phyloP scores from a whole-genome alignment of 495 filamentous ascomycete genomes.

The Neurospora sp. region DNA sequence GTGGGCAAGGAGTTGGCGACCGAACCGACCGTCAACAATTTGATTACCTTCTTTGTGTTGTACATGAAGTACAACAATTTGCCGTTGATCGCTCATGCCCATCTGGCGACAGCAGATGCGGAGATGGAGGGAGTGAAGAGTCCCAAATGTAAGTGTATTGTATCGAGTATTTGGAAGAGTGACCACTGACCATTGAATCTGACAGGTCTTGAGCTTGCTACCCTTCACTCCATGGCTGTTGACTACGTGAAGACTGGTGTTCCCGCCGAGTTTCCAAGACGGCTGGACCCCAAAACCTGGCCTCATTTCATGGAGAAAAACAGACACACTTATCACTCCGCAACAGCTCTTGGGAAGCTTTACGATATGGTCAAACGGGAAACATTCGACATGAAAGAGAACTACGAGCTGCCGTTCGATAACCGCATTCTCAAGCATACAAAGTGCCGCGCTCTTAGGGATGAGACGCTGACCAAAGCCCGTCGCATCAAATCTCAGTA shows the following conservation, averaged over 20 bases:
- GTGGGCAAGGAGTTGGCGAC: slow-evolving; percentile 30
- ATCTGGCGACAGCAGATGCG: slow-evolving; percentile 68
- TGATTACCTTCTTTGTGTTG: slow-evolving; percentile 76
- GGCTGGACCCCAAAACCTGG: slow-evolving; percentile 50
- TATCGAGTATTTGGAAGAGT: slow-evolving; percentile 6
- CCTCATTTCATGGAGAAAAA: slow-evolving; percentile 91
- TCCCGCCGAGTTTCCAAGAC: slow-evolving; percentile 54
- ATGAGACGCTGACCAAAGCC: slow-evolving; percentile 46
- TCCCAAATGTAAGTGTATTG: slow-evolving; percentile 41
- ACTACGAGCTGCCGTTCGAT: slow-evolving; percentile 64
- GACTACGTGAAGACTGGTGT: slow-evolving; percentile 89
- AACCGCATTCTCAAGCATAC: slow-evolving; percentile 52
- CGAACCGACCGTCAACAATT: slow-evolving; percentile 47
- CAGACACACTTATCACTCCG: slow-evolving; percentile 51
- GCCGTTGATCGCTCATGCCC: slow-evolving; percentile 68
- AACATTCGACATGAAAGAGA: slow-evolving; percentile 56
- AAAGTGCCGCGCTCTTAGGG: slow-evolving; percentile 21
- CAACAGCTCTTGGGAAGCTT: slow-evolving; percentile 67
- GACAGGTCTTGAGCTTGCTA: slow-evolving; percentile 55
- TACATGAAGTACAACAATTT: slow-evolving; percentile 92
- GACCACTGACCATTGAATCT: background rate
- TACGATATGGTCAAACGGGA: slow-evolving; percentile 53
- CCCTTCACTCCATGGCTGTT: slow-evolving; percentile 80
- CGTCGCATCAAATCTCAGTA: slow-evolving; percentile 64
- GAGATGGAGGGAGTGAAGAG: slow-evolving; percentile 53